Base-by-base conservation (phyloP, 2,329 filamentous ascomycete genomes). In the Chaetomium olivaceum region DNA sequence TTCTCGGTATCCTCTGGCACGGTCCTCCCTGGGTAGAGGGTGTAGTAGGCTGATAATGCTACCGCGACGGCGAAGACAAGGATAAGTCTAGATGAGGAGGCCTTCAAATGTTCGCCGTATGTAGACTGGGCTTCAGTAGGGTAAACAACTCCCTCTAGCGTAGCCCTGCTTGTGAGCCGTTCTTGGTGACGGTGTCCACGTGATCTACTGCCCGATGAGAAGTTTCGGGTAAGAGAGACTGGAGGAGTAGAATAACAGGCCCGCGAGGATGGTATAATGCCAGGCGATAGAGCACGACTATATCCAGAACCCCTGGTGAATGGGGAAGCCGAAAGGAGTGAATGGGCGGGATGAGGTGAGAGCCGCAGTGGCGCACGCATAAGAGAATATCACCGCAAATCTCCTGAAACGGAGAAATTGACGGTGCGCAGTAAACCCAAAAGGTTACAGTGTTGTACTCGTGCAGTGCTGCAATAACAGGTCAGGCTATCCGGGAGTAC, bases 11-110 rank as follows among this genome's bases (percentile, higher is more conserved):
- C 36, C 7, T 25, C 14, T 12, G 33, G 61, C 7, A 43, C 21
- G 29, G 57, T 19, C 33, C 52, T 57, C 8, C 27, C 63, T 23
- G 50, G 57, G 25, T n/a, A 52, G 21, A 67, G 31, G 8, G 33
- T 63, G n/a, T 67, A 66, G 31, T 65, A 70, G 58, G 65, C 61
- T 33, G 64, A 64, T 25, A 66, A 43, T 23, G 62, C 67, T 14
- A 71, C 9, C 23, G 66, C 68, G 14, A 67, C 63, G 16, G 70
- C 68, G 27, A 70, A 46, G 12, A 66, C 63, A 55, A 67, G 4
- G n/a, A 67, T 27, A 16, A 68, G 39, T n/a, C 56, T 64, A 19
- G 64, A 65, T 27, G 63, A 61, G 3, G 63, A 71, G 59, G 61
- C 69, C 31, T 16, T 65, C 19, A 62, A 55, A n/a, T 57, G 54